Conservation (phyloP, 75 land plant genomes). For the Picea sitchensis region DNA sequence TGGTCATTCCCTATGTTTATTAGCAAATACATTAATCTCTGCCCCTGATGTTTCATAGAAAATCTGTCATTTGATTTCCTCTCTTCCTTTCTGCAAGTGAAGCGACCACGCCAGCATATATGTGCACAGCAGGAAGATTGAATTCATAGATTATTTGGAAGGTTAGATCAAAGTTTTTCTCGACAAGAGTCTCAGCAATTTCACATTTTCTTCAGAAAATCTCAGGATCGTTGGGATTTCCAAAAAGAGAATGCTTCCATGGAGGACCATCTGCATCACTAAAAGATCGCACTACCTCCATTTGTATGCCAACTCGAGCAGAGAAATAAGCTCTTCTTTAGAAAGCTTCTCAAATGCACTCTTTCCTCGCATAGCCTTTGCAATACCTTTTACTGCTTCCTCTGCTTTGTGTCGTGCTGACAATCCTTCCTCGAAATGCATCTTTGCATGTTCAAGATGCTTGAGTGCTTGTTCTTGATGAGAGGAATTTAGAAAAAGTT, state of each 20-base stretch:
- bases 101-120: slow-evolving; percentile 93
- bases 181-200: slow-evolving; percentile 83
- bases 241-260: slow-evolving; percentile 96
- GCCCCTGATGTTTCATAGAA: slow-evolving; percentile 87
- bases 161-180: slow-evolving; percentile 86
- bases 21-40: slow-evolving; percentile 94
- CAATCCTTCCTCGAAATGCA: too few species aligned
- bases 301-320: slow-evolving; percentile 63
- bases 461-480: too few species aligned
- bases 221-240: slow-evolving; percentile 95
- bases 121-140: slow-evolving; percentile 89
- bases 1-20: slow-evolving; percentile 88
- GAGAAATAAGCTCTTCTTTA: slow-evolving; percentile 90
- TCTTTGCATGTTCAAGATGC: too few species aligned
- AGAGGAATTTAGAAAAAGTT: too few species aligned
- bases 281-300: slow-evolving; percentile 20
- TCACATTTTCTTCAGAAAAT: slow-evolving; percentile 91
- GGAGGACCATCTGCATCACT: slow-evolving; percentile 82
- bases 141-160: slow-evolving; percentile 83
- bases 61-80: slow-evolving; percentile 72
- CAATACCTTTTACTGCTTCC: too few species aligned
- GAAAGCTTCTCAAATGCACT: slow-evolving; percentile 44
- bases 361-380: too few species aligned
- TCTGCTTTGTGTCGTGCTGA: too few species aligned
- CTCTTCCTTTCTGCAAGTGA: slow-evolving; percentile 87